These are phyloP conservation scores for Nemania diffusa DNA, from an alignment of 2,329 filamentous ascomycete genomes.

Conservation along the genomic window DNA sequence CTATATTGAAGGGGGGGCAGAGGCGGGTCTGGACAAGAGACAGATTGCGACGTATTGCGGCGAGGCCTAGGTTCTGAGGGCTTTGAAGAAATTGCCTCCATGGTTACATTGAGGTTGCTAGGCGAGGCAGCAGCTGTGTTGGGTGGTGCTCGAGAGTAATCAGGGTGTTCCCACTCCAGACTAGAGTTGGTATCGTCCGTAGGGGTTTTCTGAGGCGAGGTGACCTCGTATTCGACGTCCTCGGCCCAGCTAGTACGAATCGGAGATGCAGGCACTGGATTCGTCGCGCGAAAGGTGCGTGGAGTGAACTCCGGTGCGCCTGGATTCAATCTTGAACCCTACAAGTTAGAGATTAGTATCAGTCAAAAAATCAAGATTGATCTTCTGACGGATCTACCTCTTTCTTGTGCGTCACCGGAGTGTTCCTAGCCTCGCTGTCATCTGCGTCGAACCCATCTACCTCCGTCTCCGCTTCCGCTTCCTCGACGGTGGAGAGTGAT, in stretches of 20 bases:
- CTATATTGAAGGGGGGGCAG: conserved; percentile 39
- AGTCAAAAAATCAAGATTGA: conserved; percentile 54
- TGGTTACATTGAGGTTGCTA: conserved; percentile 25
- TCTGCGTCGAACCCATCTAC: conserved; percentile 37
- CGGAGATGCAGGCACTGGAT: conserved; percentile 33
- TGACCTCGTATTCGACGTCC: conserved; percentile 42
- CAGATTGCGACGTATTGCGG: conserved; percentile 45
- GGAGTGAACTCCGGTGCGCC: conserved; percentile 66
- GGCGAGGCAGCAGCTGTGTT: conserved; percentile 36
- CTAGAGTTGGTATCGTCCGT: conserved; percentile 34
- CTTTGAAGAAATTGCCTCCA: conserved; percentile 24
- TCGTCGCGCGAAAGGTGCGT: conserved; percentile 47
- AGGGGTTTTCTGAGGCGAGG: conserved; percentile 21
- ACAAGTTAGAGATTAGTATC: conserved; percentile 56
- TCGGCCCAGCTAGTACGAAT: conserved; percentile 47
- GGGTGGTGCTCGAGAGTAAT: conserved; percentile 31
- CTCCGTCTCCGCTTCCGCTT: conserved; percentile 37
- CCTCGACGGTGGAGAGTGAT: conserved; percentile 24
- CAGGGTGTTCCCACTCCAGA: conserved; percentile 29
- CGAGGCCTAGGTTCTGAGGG: conserved; percentile 39
- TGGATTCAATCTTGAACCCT: conserved; percentile 66
- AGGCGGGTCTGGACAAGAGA: conserved; percentile 44
- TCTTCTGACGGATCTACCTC: conserved; percentile 61
- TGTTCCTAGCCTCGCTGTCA: conserved; percentile 45
- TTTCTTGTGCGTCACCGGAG: conserved; percentile 55